A percentile compares a stretch with the other conserved stretches of the same genome.
phyloP scores from a whole-genome alignment of 768 basidiomycete genomes.

The Dioszegia crocea region DNA sequence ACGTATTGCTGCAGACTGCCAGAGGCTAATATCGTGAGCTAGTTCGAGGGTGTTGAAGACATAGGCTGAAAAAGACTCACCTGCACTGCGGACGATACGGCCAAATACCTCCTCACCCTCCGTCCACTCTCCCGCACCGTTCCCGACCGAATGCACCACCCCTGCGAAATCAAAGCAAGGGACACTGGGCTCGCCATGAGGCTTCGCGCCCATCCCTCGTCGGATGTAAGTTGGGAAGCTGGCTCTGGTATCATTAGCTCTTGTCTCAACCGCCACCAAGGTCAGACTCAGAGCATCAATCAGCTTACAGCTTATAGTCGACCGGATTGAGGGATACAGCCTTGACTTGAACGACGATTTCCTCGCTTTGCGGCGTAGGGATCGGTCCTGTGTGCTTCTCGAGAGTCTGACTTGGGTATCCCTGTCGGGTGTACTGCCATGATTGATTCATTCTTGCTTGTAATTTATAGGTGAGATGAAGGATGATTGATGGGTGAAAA shows the following conservation, averaged over 20 bases:
- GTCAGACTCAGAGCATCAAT: too few species aligned
- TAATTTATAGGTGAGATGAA: background rate
- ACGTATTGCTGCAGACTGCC: slow-evolving; percentile 29
- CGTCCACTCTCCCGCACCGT: slow-evolving; percentile 54
- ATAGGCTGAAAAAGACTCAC: background rate
- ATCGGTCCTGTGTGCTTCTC: slow-evolving; percentile 9
- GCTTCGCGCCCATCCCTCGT: slow-evolving; percentile 4
- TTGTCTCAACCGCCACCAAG: too few species aligned
- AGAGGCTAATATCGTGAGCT: too few species aligned
- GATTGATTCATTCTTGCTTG: slow-evolving; percentile 5
- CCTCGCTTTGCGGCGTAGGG: slow-evolving; percentile 46
- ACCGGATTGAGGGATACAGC: slow-evolving; percentile 67
- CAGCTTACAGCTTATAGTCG: slow-evolving; percentile 50
- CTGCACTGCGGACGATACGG: slow-evolving; percentile 50
- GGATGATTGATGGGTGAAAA: too few species aligned
- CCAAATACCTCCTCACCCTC: slow-evolving; percentile 65
- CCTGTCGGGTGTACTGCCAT: slow-evolving; percentile 25
- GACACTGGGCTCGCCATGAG: slow-evolving; percentile 54
- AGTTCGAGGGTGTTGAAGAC: too few species aligned
- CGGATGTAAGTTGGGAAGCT: slow-evolving; percentile 3
- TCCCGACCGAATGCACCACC: slow-evolving; percentile 53
- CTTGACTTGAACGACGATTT: slow-evolving; percentile 57
- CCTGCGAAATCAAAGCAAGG: slow-evolving; percentile 65
- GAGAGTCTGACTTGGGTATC: slow-evolving; percentile 15
- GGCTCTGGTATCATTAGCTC: background rate